Base-by-base conservation (phyloP, 179 eudicot species). In the Beta lomatogona region DNA sequence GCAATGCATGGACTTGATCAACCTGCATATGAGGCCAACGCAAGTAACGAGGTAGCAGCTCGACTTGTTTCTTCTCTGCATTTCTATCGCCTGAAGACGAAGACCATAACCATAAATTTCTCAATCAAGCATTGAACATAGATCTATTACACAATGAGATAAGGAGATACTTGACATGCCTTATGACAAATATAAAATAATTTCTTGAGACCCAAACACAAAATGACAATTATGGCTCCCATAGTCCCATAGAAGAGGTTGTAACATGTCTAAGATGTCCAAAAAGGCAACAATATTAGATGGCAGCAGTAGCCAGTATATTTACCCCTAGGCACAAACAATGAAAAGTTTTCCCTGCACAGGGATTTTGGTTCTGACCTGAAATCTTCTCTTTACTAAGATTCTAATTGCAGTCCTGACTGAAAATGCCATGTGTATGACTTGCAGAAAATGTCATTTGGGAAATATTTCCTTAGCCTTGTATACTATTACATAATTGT, bases 1-100 rank as follows among this genome's bases (percentile, higher is more conserved):
- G 85, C 78, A 95, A 85, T 13, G 91, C 99, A 83, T 88, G 98
- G 79, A 95, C 92, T 86, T 94, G 97, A 83, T 92, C 92, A 79
- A 93, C 91, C 78, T 81, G 85, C 89, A 81, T 89, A 85, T 95
- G 99, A 83, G 99, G 99, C 98, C 98, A 95, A 66, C 93, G 93
- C 88, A 94, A 81, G 87, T 88, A 89, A 70, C 86, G 66, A 66
- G 94, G 94, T 60, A 90, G 88, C 57, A 31, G 85, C 80, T 85
- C 85, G n/a, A 45, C 78, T 81, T 85, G 82, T 80, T 81, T 83
- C 71, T 84, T 85, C 81, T 71, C 91, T 82, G 84, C 79, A 80
- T 77, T 87, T 81, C 57, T 85, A 83, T 91, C 97, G 88, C 88
- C 99, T 97, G 87, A 61, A 63, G 76, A 36, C 59, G 79, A 55